Conservation (phyloP, 2,329 filamentous ascomycete genomes). For the Neofusicoccum sp. region DNA sequence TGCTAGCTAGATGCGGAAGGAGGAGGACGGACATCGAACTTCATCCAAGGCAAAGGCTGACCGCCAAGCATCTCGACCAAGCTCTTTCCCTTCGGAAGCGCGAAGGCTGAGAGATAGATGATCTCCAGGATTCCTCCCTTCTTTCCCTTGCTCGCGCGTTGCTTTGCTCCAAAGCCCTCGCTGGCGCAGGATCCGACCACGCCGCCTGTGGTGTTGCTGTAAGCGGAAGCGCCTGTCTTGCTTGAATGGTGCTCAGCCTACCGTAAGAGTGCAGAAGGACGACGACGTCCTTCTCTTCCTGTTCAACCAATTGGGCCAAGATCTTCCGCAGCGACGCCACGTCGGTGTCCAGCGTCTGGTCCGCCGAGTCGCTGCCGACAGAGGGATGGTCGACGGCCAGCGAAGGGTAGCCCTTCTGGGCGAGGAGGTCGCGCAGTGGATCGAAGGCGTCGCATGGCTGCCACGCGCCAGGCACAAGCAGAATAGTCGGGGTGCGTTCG, state of each 20-base stretch:
- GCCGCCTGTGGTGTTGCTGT: not conserved
- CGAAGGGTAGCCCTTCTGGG: conserved; percentile 9
- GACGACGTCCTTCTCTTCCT: conserved; percentile 11
- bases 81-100: conserved; percentile 14
- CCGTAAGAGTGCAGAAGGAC: conserved; percentile 17
- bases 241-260: not conserved
- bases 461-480: conserved; percentile 16
- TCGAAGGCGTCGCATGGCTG: conserved; percentile 10
- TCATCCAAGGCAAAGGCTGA: conserved; percentile 14
- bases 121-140: conserved; percentile 12
- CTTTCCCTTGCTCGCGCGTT: conserved; percentile 4
- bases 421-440: not conserved
- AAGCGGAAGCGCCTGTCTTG: not conserved
- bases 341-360: conserved; percentile 13
- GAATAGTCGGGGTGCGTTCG: not conserved
- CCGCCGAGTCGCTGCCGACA: conserved; percentile 3
- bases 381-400: conserved; percentile 18
- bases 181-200: conserved; percentile 19
- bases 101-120: conserved; percentile 15
- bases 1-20: not conserved
- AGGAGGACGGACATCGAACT: not conserved
- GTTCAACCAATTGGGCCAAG: not conserved
- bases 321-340: not conserved
- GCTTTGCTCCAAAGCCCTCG: conserved; percentile 10
- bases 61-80: conserved; percentile 18